Evolutionary conservation across 2,329 filamentous ascomycete species (phyloP), one percentile per base, ranked within the genome.

Genomic region (Conoideocrella luteorostrata): DNA sequence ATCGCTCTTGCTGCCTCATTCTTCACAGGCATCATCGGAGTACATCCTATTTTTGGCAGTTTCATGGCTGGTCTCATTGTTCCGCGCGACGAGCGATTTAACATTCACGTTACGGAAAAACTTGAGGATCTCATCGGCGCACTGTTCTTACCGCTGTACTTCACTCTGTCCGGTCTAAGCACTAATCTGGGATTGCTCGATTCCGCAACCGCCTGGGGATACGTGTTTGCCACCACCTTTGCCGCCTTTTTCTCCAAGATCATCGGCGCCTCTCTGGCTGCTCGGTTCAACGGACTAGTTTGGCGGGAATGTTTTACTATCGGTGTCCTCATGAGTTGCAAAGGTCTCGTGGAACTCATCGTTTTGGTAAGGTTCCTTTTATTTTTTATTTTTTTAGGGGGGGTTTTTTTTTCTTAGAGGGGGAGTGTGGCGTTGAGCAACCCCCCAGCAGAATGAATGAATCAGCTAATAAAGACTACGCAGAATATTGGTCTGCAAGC

Each of bases 321-420:
- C 52, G 91, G 91, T 12, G 80, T 84, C 13, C 67, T 96, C 55
- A 97, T 97, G 91, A 95, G 88, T 65, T 97, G 91, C 65, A 97
- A 97, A 64, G 91, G 91, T 56, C 72, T 97, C 9, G 90, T 96
- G 1, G 90, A 96, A 62, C 70, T 97, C 41, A 96, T 97, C 61
- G 90, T 96, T n/a, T 63, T 95, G 63, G 87, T 90, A 71, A 66
- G 80, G 33, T 11, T n/a, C n/a, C n/a, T n/a, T n/a, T n/a, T n/a
- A n/a, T n/a, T n/a, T n/a, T n/a, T n/a, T n/a, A n/a, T n/a, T n/a
- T n/a, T n/a, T n/a, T n/a, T n/a, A n/a, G n/a, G n/a, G n/a, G n/a
- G n/a, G n/a, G n/a, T n/a, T n/a, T n/a, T n/a, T n/a, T n/a, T n/a
- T n/a, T n/a, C n/a, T n/a, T n/a, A n/a, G n/a, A n/a, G n/a, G n/a